Percentiles rank a stretch among this genome's conserved stretches.
These are phyloP conservation scores for Canna indica DNA, from an alignment of 176 grass and related monocot species.

Conservation along the genomic window DNA sequence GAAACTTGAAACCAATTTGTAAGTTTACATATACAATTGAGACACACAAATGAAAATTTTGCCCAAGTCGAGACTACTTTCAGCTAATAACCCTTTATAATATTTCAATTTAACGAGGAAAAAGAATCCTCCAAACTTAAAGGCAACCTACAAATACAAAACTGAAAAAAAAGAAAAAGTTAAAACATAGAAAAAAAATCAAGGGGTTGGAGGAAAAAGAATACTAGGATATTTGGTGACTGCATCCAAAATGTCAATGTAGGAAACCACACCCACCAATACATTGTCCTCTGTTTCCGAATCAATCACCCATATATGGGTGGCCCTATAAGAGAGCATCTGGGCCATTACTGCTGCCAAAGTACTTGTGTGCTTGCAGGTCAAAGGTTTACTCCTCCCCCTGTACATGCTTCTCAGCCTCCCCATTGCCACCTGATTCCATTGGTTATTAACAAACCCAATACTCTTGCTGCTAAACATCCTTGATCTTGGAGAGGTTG, in stretches of 20 bases:
- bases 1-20: too few relatives aligned
- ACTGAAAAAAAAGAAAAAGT: background rate
- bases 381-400: slow-evolving; percentile 57
- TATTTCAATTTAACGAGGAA: too few relatives aligned
- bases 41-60: too few relatives aligned
- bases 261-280: slow-evolving; percentile 74
- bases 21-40: too few relatives aligned
- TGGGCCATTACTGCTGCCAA: slow-evolving; percentile 89
- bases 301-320: slow-evolving; percentile 87
- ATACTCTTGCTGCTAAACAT: slow-evolving; percentile 87
- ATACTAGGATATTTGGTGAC: slow-evolving; percentile 24
- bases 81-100: too few relatives aligned
- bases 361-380: slow-evolving; percentile 66
- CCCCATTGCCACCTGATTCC: slow-evolving; percentile 28
- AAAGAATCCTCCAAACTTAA: too few relatives aligned
- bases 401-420: slow-evolving; percentile 51
- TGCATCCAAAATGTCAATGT: slow-evolving; percentile 67
- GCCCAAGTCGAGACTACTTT: too few relatives aligned
- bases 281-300: slow-evolving; percentile 36
- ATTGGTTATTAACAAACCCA: slow-evolving; percentile 54
- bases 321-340: slow-evolving; percentile 80
- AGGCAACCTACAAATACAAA: background rate
- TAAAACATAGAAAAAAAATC: background rate
- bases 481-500: slow-evolving; percentile 42
- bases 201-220: background rate